Base-by-base conservation (phyloP, 345 rosid genomes). In the Euclidium syriacum region DNA sequence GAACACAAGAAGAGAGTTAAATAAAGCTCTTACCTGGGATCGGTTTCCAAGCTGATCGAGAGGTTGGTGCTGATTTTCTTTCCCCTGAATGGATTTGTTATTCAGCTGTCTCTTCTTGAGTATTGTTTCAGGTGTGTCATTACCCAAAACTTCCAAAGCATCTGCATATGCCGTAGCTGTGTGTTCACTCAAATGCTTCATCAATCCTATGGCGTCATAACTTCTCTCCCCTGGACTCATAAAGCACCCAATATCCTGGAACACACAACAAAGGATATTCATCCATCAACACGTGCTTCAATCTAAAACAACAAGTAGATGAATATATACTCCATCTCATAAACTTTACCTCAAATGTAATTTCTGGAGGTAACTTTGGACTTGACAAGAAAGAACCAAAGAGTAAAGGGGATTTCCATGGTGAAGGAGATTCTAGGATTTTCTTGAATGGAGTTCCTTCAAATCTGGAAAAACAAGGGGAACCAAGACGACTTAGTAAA, bases 371-470 rank as follows among this genome's bases (percentile, higher is more conserved):
- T 59, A 87, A 44, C 65, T 84, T 80, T 52, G 96, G 89, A 46
- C 96, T 95, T 16, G 84, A 83, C 46, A 81, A 54, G 68, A 95
- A 86, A 23, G 96, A 76, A 75, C 86, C 82, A 42, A 95, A 68
- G 77, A 84, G 90, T 83, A 87, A 86, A 42, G 99, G 92, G 6
- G 99, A 94, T 66, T 83, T 95, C 99, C 99, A 90, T 17, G 95
- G 95, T 23, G 94, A 84, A 64, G 96, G 99, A 32, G 97, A 79
- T 56, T 95, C 90, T 3, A 90, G 71, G 32, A 84, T 87, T 74
- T 90, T 81, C 75, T 62, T 81, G 43, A 78, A 84, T 25, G 97
- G 97, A 52, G 97, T 94, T 34, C 75, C 95, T 59, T 90, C 85
- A 65, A 87, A 88, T 73, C 99, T 90, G 77, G 49, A 58, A 58